Conservation (phyloP, 441 rosid genomes). For the Dalechampia spathulata region DNA sequence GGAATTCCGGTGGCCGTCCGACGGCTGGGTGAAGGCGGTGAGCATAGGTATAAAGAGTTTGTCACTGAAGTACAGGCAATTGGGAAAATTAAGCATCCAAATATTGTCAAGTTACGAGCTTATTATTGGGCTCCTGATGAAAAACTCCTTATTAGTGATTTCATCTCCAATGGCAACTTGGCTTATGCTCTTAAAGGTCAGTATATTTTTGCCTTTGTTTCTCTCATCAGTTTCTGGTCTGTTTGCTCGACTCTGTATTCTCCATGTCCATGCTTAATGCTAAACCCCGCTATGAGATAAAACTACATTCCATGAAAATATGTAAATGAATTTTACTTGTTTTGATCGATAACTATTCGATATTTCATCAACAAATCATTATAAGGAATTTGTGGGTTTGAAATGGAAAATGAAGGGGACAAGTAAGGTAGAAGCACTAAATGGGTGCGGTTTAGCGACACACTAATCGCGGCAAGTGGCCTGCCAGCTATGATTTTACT, state of each 20-base stretch:
- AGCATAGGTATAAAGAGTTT: slow-evolving; percentile 81
- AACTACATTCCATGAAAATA: too few species aligned
- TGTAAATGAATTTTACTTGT: too few species aligned
- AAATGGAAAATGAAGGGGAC: not conserved
- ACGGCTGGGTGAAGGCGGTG: slow-evolving; percentile 87
- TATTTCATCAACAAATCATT: too few species aligned
- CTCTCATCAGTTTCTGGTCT: not conserved
- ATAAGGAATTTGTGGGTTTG: too few species aligned
- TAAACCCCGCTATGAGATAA: too few species aligned
- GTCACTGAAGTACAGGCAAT: slow-evolving; percentile 83
- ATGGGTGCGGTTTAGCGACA: not conserved
- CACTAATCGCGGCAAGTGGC: slow-evolving; percentile 2
- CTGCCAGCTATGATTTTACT: slow-evolving; percentile 13
- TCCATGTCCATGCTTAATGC: too few species aligned
- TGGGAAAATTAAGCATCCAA: slow-evolving; percentile 88
- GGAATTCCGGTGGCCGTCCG: slow-evolving; percentile 93
- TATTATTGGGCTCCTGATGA: slow-evolving; percentile 97
- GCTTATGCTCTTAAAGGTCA: slow-evolving; percentile 73
- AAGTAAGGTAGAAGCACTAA: slow-evolving; percentile 1
- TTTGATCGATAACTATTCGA: too few species aligned
- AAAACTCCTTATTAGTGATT: slow-evolving; percentile 85
- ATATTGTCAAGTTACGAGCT: slow-evolving; percentile 76
- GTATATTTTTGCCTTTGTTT: not conserved
- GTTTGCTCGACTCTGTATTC: not conserved
- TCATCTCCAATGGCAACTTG: slow-evolving; percentile 79